Evolutionary conservation across 2,329 filamentous ascomycete genomes (phyloP), one percentile per base, ranked within the genome.

Genomic region (Myriosclerotinia scirpicola): DNA sequence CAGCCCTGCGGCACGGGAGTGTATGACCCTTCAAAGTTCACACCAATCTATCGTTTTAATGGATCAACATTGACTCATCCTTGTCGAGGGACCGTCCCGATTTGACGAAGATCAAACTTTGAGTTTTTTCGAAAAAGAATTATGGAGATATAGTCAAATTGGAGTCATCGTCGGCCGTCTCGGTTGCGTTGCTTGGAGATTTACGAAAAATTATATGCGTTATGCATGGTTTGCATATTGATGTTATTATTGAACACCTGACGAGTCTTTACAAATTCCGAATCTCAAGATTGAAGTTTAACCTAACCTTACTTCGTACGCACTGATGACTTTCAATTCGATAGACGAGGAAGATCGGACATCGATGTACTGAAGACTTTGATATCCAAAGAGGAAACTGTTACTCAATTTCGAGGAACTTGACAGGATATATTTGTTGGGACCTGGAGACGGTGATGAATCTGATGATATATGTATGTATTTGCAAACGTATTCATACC

Each of bases 71-170:
- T 55, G 38, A 55, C 17, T 64, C 50, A 64, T 55, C 50, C 36
- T 54, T 54, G 38, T 34, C 22, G 55, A 44, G 38, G 60, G 50
- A 44, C 22, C 38, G 30, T 22, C 48, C 38, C 50, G 36, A 22
- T 54, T 44, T 54, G 60, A 44, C 34, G n/a, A 9, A 34, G 34
- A 42, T 40, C 34, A 40, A 26, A 34, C n/a, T 63, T 63, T 38
- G 44, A 55, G 7, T 22, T 64, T 55, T 44, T 20, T 17, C 4
- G 2, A 20, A 20, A 64, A 22, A 55, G 61, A 26, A 26, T 64
- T 64, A 50, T 38, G 61, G 61, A 60, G 56, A 48, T 17, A 20
- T 60, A 20, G 20, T 60, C 56, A 22, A 60, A 17, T 60, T 46
- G 42, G 30, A 46, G 14, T 48, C 44, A 60, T 60, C 42, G 14